phyloP scores from a whole-genome alignment of 169 alveolate genomes.

The Eimeria brunetti region DNA sequence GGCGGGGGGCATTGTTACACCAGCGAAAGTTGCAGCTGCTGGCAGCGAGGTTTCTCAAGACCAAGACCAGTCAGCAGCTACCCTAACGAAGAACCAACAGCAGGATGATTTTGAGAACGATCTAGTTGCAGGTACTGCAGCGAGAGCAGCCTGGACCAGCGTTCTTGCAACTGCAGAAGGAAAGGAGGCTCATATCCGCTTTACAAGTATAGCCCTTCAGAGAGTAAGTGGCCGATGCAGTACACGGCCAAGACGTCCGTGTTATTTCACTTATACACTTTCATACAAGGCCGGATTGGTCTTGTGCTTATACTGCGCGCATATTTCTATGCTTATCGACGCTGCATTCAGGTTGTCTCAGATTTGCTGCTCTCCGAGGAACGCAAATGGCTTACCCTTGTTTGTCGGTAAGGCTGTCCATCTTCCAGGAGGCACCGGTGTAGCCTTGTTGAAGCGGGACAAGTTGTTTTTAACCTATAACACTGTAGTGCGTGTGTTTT shows the following conservation, averaged over 20 bases:
- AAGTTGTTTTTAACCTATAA: background rate
- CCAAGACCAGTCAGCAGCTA: slow-evolving; percentile 8
- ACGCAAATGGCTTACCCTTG: slow-evolving; percentile 79
- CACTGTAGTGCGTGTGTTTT: background rate
- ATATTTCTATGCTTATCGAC: background rate
- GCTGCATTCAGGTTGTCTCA: slow-evolving; percentile 64
- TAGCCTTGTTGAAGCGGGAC: background rate
- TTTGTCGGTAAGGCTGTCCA: slow-evolving; percentile 68
- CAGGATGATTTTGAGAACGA: slow-evolving; percentile 5
- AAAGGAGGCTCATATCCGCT: slow-evolving; percentile 71
- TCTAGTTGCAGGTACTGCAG: slow-evolving; percentile 40
- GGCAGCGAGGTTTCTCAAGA: slow-evolving; percentile 39
- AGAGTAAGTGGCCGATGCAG: slow-evolving; percentile 22
- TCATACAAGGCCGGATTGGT: background rate
- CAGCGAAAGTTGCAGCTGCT: slow-evolving; percentile 69
- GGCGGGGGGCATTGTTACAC: slow-evolving; percentile 79
- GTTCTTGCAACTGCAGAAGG: slow-evolving; percentile 76
- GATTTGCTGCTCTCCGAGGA: slow-evolving; percentile 79
- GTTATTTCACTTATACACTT: background rate
- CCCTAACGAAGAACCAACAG: background rate
- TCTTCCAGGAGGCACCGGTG: background rate
- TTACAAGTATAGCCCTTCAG: slow-evolving; percentile 78
- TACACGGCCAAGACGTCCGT: too few species aligned
- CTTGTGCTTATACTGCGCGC: background rate
- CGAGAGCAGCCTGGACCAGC: slow-evolving; percentile 53